Evolutionary conservation across 106 monocot genomes (phyloP).

Genomic region (Allium fistulosum): DNA sequence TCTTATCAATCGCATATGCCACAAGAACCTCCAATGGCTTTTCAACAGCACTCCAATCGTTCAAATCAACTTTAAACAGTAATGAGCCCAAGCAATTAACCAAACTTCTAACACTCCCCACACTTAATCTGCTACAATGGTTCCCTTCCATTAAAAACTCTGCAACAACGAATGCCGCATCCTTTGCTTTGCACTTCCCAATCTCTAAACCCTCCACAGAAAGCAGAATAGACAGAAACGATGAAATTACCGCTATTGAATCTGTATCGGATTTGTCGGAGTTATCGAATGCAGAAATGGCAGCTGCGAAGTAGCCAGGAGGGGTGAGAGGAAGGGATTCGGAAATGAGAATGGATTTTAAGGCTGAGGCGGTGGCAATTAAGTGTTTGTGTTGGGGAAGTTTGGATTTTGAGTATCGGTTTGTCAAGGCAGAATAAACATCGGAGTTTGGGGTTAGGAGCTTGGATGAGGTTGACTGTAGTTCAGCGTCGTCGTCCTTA

Average conservation of each 20-base stretch:
- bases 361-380: constrained; percentile 79
- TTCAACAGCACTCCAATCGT: constrained; percentile 60
- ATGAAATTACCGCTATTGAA: constrained; percentile 29
- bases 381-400: constrained; percentile 94
- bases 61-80: constrained; percentile 41
- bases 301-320: constrained; percentile 70
- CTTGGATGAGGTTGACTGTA: not conserved
- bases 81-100: constrained; percentile 62
- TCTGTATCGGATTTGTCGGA: constrained; percentile 11
- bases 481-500: too few species aligned
- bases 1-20: constrained; percentile 44
- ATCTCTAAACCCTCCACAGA: constrained; percentile 21
- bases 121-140: not conserved
- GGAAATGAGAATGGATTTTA: constrained; percentile 67
- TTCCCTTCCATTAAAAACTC: not conserved
- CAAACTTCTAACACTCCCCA: constrained; percentile 59
- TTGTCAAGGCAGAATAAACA: constrained; percentile 57
- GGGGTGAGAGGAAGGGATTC: constrained; percentile 69
- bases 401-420: constrained; percentile 65
- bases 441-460: constrained; percentile 19
- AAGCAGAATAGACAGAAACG: constrained; percentile 51
- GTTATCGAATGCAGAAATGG: constrained; percentile 44
- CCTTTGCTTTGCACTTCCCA: constrained; percentile 31
- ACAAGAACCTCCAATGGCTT: constrained; percentile 50
- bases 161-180: constrained; percentile 30